phyloP scores from a whole-genome alignment of 2,329 filamentous ascomycete species.

The Laburnicola sp. region DNA sequence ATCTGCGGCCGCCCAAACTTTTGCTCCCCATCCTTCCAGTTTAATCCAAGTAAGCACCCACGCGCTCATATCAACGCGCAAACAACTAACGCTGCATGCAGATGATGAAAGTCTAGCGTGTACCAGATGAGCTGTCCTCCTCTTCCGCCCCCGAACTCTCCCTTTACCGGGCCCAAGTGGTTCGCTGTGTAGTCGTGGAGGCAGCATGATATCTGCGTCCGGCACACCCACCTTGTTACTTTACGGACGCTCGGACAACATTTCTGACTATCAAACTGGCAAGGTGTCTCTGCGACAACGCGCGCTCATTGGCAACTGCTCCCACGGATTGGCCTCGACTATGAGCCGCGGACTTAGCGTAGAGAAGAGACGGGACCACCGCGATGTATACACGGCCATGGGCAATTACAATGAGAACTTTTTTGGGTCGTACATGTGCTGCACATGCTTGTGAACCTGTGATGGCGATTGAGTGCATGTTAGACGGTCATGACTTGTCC shows the following conservation, averaged over 20 bases:
- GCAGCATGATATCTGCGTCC: constrained; percentile 96
- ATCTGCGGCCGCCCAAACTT: constrained; percentile 27
- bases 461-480: neutral
- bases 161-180: constrained; percentile 88
- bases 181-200: constrained; percentile 66
- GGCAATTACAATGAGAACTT: neutral
- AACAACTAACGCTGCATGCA: constrained; percentile 47
- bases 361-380: constrained; percentile 1
- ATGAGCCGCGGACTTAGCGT: neutral
- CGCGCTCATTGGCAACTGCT: neutral
- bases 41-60: constrained; percentile 82
- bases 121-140: constrained; percentile 80
- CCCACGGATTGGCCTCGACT: too few relatives aligned
- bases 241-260: constrained; percentile 96
- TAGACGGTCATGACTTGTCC: neutral
- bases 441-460: neutral
- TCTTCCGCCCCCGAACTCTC: constrained; percentile 77
- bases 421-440: neutral
- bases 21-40: constrained; percentile 92
- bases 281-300: constrained; percentile 45
- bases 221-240: constrained; percentile 99
- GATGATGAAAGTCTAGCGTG: constrained; percentile 99
- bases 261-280: constrained; percentile 79
- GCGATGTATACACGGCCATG: neutral
- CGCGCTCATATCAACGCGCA: neutral